Conservation (phyloP, 2,329 filamentous ascomycete genomes). For the Cladosporium sp. region DNA sequence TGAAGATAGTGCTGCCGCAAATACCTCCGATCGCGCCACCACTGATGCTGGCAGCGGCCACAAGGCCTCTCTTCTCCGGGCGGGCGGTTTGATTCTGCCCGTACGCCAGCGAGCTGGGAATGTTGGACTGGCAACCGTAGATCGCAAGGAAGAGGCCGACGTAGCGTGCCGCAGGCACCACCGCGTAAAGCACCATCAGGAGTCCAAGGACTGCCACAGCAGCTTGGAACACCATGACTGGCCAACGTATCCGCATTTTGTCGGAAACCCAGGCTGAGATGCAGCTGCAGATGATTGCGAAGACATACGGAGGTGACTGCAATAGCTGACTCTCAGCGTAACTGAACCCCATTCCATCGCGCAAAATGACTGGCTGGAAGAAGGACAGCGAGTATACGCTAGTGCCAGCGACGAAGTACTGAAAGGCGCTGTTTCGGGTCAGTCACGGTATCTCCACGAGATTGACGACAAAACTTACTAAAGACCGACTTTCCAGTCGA, state of each 20-base stretch:
- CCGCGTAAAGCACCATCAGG: slow-evolving; percentile 64
- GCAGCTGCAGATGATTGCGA: slow-evolving; percentile 60
- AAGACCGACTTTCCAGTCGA: slow-evolving; percentile 27
- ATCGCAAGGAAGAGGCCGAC: slow-evolving; percentile 69
- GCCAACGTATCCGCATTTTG: slow-evolving; percentile 58
- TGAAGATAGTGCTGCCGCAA: slow-evolving; percentile 14
- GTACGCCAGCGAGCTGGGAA: slow-evolving; percentile 66
- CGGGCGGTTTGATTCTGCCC: slow-evolving; percentile 29
- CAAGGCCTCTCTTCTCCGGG: slow-evolving; percentile 27
- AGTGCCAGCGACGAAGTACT: slow-evolving; percentile 28
- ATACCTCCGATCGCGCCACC: slow-evolving; percentile 35
- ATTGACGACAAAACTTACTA: slow-evolving; percentile 17
- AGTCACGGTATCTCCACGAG: not conserved
- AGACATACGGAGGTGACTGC: slow-evolving; percentile 61
- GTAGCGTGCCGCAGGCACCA: slow-evolving; percentile 54
- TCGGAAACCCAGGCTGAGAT: slow-evolving; percentile 58
- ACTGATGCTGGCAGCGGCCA: slow-evolving; percentile 23
- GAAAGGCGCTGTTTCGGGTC: slow-evolving; percentile 18
- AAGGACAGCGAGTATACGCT: slow-evolving; percentile 69
- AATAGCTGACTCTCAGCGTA: slow-evolving; percentile 62
- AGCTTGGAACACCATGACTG: slow-evolving; percentile 60
- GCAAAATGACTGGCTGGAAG: slow-evolving; percentile 71
- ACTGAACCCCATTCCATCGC: slow-evolving; percentile 55
- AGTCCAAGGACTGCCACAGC: slow-evolving; percentile 59
- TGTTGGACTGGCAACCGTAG: slow-evolving; percentile 68